Evolutionary conservation across 352 stramenopile genomes (phyloP), one percentile per base, ranked within the genome.

Genomic region (Phytophthora melonis): DNA sequence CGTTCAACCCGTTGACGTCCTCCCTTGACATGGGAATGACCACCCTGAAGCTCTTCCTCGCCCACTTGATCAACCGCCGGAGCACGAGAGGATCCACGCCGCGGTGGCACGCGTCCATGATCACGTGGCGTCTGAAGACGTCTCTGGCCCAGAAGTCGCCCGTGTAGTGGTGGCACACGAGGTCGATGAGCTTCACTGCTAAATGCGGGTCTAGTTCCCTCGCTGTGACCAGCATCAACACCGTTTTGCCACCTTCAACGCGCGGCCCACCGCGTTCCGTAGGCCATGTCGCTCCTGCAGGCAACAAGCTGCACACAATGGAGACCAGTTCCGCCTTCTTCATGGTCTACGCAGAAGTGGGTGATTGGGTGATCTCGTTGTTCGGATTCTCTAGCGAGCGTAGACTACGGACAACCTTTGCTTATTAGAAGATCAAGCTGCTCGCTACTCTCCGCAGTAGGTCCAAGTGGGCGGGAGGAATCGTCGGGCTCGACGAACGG

Each of bases 131-230:
- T 55, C 63, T 39, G 19, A n/a, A n/a, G 14, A 39, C 32, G 41
- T 68, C 32, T 45, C 36, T 65, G 18, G 56, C 57, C 63, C 63
- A 76, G 58, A 76, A 76, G 21, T 68, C 47, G 41, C 13, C 41
- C 32, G 7, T 57, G 3, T 21, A 56, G 43, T 58, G 52, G 1
- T 47, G 63, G 58, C 47, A 66, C 2, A 72, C 58, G 11, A 68
- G 67, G 58, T 76, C 69, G 32, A 76, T 57, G 52, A 76, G 69
- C 21, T 72, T 76, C 30, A 72, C 27, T 1, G 63, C 69, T 25
- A 76, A 5, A n/a, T 34, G 62, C 1, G 27, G 25, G 43, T 67
- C 47, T 16, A 45, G 13, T 10, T 65, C 50, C 34, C 36, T 54
- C 2, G 62, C 11, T 16, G 8, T 34, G 1, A 67, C 63, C 32